Percentiles rank a stretch among this genome's conserved stretches.
phyloP scores from a whole-genome alignment of 805 yeast species.

The Metschnikowia peoriensis region DNA sequence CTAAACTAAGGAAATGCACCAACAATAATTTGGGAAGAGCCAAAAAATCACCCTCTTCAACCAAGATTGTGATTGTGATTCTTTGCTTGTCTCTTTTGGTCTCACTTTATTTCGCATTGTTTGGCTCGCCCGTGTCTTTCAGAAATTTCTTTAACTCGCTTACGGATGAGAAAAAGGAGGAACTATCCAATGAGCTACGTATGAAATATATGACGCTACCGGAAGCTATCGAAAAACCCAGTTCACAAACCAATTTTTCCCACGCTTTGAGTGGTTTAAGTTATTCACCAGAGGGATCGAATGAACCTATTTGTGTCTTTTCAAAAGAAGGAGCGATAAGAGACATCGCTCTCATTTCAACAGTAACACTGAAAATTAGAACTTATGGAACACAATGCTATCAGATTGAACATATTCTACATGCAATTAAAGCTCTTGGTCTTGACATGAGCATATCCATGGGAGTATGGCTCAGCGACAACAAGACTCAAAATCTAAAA shows the following conservation, averaged over 20 bases:
- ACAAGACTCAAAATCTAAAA: constrained; percentile 41
- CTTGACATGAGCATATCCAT: constrained; percentile 56
- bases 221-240: not conserved
- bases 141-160: constrained; percentile 8
- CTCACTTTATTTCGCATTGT: constrained; percentile 7
- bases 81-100: constrained; percentile 3
- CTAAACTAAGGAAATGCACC: not conserved
- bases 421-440: constrained; percentile 49
- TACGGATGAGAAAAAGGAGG: constrained; percentile 3
- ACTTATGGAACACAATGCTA: constrained; percentile 62
- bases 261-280: constrained; percentile 51
- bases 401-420: constrained; percentile 51
- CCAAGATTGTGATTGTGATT: not conserved
- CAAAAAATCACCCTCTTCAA: not conserved
- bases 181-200: constrained; percentile 5
- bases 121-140: constrained; percentile 10
- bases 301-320: constrained; percentile 54
- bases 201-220: not conserved
- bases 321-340: constrained; percentile 47
- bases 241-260: not conserved
- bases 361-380: constrained; percentile 55
- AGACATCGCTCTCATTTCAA: constrained; percentile 58
- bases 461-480: constrained; percentile 61
- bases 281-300: constrained; percentile 56
- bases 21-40: not conserved